Percentiles rank a stretch among this genome's conserved stretches.
phyloP scores from a whole-genome alignment of 1,284 basidiomycete genomes.

The Bondarzewia mesenterica region DNA sequence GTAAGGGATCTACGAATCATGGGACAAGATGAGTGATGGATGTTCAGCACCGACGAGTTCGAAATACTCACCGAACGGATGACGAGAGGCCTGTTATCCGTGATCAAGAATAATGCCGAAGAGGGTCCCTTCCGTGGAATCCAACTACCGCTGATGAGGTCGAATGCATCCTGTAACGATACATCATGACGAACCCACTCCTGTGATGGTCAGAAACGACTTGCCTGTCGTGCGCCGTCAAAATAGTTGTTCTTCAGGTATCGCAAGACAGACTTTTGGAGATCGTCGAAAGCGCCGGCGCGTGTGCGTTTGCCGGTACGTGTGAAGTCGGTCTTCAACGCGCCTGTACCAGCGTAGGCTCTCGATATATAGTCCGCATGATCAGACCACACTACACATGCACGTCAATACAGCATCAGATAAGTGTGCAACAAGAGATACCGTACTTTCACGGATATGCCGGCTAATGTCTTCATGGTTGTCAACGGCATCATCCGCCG shows the following conservation, averaged over 20 bases:
- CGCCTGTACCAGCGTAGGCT: conserved; percentile 93
- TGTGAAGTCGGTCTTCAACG: conserved; percentile 96
- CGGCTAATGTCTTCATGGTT: conserved; percentile 72
- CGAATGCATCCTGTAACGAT: conserved; percentile 73
- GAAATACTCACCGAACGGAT: conserved; percentile 66
- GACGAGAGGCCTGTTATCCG: conserved; percentile 73
- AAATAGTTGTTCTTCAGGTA: conserved; percentile 98
- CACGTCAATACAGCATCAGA: background rate
- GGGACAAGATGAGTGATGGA: conserved; percentile 8
- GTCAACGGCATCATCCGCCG: conserved; percentile 64
- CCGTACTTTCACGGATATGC: conserved; percentile 84
- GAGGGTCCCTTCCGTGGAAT: conserved; percentile 67
- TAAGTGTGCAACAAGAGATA: conserved; percentile 1
- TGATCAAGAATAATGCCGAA: conserved; percentile 56
- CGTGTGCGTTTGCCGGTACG: conserved; percentile 85
- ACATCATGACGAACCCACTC: conserved; percentile 5
- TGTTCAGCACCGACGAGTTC: conserved; percentile 1
- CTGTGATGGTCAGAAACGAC: conserved; percentile 12
- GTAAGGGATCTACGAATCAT: conserved; percentile 67
- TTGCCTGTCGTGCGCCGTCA: conserved; percentile 84
- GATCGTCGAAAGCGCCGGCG: conserved; percentile 79
- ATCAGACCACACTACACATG: conserved; percentile 85
- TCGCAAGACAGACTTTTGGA: conserved; percentile 78
- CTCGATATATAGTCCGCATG: conserved; percentile 90
- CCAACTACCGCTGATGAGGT: conserved; percentile 92